Base-by-base conservation (phyloP, 176 grass and related monocot genomes). In the Chrysopogon serrulatus region DNA sequence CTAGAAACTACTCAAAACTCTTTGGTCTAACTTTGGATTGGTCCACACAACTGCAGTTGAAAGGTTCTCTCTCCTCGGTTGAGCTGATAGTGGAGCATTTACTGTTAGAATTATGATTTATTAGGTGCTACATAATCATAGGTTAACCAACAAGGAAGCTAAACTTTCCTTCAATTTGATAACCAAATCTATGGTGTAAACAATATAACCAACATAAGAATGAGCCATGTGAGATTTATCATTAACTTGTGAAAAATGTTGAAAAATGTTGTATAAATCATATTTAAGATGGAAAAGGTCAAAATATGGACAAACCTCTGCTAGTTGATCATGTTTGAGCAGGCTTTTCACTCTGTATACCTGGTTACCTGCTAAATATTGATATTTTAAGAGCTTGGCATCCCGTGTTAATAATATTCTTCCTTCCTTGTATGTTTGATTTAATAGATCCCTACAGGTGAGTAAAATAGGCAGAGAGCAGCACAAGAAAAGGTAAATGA, bases 331-430 rank as follows among this genome's bases (percentile, higher is more conserved):
- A 82, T 87, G 92, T 86, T 99, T 99, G 57, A 99, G 88, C 31
- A 96, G 78, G 71, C 81, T 95, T 82, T 96, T 99, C 77, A 99
- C 83, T 90, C 82, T 96, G 75, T 96, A 99, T 68, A 99, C 93
- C 86, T 99, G 93, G 87, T 96, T 91, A 84, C 59, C 70, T 3
- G 69, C 81, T 82, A 99, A 91, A 87, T 96, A 96, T 71, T 99
- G 87, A 94, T 94, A 94, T 87, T 84, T 96, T 65, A 96, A 89
- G 62, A 96, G 89, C 65, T 99, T 99, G 31, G 80, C 48, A 83
- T 99, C 93, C 74, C 91, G 82, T 84, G 93, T 96, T 63, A 99
- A 74, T 69, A 99, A 84, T 86, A 99, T 80, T 63, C 96, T 83
- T 86, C 91, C 82, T 86, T 99, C 96, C 88, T 92, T 99, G 53